These are phyloP conservation scores for Ilyonectria destructans DNA, from an alignment of 2,329 filamentous ascomycete species.

Conservation along the genomic window DNA sequence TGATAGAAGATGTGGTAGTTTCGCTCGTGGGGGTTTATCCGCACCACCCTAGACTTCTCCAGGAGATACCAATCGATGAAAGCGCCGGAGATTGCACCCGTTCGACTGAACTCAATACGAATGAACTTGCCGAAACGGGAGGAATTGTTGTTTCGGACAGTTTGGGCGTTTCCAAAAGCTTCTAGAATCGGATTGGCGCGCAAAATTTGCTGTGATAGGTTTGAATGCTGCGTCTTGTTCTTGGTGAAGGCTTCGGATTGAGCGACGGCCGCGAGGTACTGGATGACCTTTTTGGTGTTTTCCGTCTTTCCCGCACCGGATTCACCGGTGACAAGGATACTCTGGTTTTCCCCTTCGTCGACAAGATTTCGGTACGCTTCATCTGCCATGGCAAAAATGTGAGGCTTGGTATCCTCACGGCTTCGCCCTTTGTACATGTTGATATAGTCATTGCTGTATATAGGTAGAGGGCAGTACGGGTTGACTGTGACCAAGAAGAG, in stretches of 20 bases:
- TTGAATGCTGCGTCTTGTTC: conserved; percentile 78
- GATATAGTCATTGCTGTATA: conserved; percentile 97
- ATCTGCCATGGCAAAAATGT: conserved; percentile 98
- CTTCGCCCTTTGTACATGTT: conserved; percentile 97
- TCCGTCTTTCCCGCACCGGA: conserved; percentile 99
- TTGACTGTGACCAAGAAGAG: conserved; percentile 98
- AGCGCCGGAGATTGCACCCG: conserved; percentile 92
- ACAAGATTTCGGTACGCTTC: conserved; percentile 96
- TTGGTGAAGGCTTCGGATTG: conserved; percentile 82
- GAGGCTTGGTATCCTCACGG: conserved; percentile 94
- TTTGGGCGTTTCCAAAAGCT: conserved; percentile 98
- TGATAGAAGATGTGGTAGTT: conserved; percentile 99
- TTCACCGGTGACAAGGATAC: conserved; percentile 97
- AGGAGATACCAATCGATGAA: conserved; percentile 99
- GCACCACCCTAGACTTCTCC: conserved; percentile 97
- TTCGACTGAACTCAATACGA: conserved; percentile 91
- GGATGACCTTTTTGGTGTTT: conserved; percentile 99
- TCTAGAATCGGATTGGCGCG: conserved; percentile 97
- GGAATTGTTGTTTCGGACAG: conserved; percentile 97
- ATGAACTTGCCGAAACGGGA: conserved; percentile 99
- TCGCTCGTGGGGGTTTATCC: conserved; percentile 87
- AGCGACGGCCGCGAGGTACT: conserved; percentile 96
- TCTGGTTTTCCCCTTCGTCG: conserved; percentile 96
- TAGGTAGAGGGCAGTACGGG: conserved; percentile 93
- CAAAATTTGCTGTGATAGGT: conserved; percentile 95